Conservation (phyloP, 768 basidiomycete species). For the Crassisporium funariophilum region DNA sequence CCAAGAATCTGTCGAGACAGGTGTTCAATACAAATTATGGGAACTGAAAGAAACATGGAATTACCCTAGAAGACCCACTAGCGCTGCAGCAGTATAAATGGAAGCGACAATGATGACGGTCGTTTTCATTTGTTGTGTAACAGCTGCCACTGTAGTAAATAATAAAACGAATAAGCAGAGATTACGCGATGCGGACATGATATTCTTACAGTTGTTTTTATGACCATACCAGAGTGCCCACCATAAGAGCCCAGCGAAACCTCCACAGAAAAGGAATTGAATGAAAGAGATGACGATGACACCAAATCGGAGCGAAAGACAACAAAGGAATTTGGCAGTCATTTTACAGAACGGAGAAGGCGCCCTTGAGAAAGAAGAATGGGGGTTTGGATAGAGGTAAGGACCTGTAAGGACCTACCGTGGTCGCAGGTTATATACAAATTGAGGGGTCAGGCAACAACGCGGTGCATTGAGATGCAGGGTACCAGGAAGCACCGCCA, state of each 20-base stretch:
- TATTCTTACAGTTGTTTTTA: slow-evolving; percentile 20
- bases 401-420: no score
- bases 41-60: slow-evolving; percentile 8
- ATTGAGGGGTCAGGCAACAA: no score
- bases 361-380: background rate
- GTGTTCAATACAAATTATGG: background rate
- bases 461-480: no score
- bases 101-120: slow-evolving; percentile 32
- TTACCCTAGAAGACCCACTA: slow-evolving; percentile 38
- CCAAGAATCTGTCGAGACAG: slow-evolving; percentile 35
- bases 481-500: no score
- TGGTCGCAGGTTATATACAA: no score
- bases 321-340: slow-evolving; percentile 44
- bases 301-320: slow-evolving; percentile 45
- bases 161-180: background rate
- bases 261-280: slow-evolving; percentile 38
- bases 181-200: background rate
- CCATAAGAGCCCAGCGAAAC: slow-evolving; percentile 34
- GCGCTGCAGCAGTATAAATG: slow-evolving; percentile 33
- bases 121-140: slow-evolving; percentile 29
- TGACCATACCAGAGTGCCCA: slow-evolving; percentile 27
- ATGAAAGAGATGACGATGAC: slow-evolving; percentile 42
- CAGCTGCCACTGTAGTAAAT: slow-evolving; percentile 21
- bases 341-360: slow-evolving; percentile 21
- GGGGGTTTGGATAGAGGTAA: slow-evolving; percentile 9